Evolutionary conservation across 2,329 filamentous ascomycete species (phyloP).

Genomic region (Penicillium palitans): DNA sequence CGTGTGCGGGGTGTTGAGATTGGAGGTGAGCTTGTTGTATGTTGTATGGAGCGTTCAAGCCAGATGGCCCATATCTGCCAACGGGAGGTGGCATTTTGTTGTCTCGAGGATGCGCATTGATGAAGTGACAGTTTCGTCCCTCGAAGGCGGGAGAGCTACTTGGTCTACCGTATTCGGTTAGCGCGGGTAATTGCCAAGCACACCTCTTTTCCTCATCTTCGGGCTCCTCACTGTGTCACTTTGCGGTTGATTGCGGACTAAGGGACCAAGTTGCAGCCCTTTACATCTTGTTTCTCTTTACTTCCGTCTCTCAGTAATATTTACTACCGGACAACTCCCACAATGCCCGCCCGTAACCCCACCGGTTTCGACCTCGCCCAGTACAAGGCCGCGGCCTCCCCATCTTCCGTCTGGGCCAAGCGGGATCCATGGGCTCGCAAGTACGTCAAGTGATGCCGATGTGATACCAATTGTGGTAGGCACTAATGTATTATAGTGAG

Average conservation of each 20-base stretch:
- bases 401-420: constrained; percentile 50
- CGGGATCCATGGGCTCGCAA: constrained; percentile 64
- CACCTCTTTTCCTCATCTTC: constrained; percentile 18
- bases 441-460: constrained; percentile 45
- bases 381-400: constrained; percentile 70
- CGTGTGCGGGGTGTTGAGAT: constrained; percentile 37
- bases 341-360: constrained; percentile 63
- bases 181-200: constrained; percentile 32
- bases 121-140: constrained; percentile 28
- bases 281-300: constrained; percentile 7
- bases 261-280: constrained; percentile 8
- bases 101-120: constrained; percentile 19
- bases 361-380: constrained; percentile 90
- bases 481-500: constrained; percentile 62
- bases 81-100: constrained; percentile 58
- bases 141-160: constrained; percentile 31
- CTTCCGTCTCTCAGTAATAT: constrained; percentile 13
- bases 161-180: constrained; percentile 33
- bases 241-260: constrained; percentile 14
- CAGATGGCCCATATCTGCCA: constrained; percentile 58
- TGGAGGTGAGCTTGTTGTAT: constrained; percentile 51
- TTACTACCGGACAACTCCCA: constrained; percentile 22
- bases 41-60: constrained; percentile 60
- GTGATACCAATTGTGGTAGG: constrained; percentile 7
- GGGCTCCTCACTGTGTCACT: constrained; percentile 11